Evolutionary conservation across 1,284 basidiomycete genomes (phyloP).

Genomic region (Cutaneotrichosporon cavernicola): DNA sequence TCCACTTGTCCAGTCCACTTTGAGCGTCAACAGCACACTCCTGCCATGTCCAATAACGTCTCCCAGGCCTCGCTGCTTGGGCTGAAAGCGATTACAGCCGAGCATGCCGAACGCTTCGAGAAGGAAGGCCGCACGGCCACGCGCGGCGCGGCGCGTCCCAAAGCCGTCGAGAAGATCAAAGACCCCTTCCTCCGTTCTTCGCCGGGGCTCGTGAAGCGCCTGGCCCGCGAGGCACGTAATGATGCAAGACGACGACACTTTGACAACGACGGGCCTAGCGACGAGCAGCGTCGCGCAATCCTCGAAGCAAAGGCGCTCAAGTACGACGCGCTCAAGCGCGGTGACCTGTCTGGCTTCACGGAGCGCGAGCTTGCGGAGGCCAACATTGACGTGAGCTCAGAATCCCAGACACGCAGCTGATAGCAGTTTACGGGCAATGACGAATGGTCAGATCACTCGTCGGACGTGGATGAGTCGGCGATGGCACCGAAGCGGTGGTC

Average conservation of each 20-base stretch:
- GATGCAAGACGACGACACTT: conserved; percentile 45
- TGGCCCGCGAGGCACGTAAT: conserved; percentile 47
- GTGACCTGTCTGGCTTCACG: conserved; percentile 73
- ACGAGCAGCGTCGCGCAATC: conserved; percentile 45
- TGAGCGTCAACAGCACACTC: too few species aligned
- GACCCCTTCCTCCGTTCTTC: conserved; percentile 50
- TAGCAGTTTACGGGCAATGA: conserved; percentile 2
- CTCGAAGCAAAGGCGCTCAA: conserved; percentile 76
- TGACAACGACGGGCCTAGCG: conserved; percentile 38
- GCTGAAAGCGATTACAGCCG: conserved; percentile 50
- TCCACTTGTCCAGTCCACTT: conserved; percentile 6
- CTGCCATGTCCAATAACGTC: conserved; percentile 23
- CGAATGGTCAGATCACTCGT: conserved; percentile 42
- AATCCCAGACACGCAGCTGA: background rate
- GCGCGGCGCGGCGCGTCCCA: conserved; percentile 34
- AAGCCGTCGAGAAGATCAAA: conserved; percentile 27
- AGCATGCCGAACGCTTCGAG: conserved; percentile 48
- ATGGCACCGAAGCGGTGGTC: background rate
- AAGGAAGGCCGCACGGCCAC: conserved; percentile 47
- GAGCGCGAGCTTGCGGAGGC: conserved; percentile 73
- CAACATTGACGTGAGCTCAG: conserved; percentile 72
- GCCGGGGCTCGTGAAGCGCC: conserved; percentile 48
- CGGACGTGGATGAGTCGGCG: conserved; percentile 43
- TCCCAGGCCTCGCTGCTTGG: conserved; percentile 47
- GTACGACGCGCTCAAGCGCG: conserved; percentile 75